These are phyloP conservation scores for Diaporthe citriasiana DNA, from an alignment of 2,329 filamentous ascomycete genomes.

Conservation along the genomic window DNA sequence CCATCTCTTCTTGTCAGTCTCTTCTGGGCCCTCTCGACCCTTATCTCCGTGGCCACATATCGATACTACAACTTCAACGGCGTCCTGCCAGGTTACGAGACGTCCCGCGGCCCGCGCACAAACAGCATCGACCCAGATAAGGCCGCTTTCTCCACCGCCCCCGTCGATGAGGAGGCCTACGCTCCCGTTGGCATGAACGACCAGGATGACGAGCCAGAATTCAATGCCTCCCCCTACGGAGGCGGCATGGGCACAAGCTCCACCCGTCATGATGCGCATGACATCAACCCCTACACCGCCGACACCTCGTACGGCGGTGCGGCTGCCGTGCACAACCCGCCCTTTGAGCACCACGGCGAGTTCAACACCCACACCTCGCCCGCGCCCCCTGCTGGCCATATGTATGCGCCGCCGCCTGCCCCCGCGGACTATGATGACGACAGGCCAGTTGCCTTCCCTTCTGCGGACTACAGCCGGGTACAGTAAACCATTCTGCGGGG, in stretches of 20 bases:
- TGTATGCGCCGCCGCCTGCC: conserved; percentile 56
- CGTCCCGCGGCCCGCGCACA: conserved; percentile 50
- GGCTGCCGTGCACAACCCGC: conserved; percentile 51
- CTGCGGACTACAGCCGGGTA: conserved; percentile 69
- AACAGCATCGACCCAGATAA: conserved; percentile 77
- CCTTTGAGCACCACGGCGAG: conserved; percentile 66
- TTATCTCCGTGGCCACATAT: conserved; percentile 72
- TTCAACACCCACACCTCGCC: conserved; percentile 54
- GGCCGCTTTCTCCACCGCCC: conserved; percentile 76
- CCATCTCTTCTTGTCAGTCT: conserved; percentile 57
- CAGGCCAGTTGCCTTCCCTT: conserved; percentile 67
- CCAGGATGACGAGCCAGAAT: conserved; percentile 55
- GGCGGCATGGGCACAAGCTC: conserved; percentile 43
- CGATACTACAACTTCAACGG: conserved; percentile 74
- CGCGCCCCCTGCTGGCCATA: conserved; percentile 43
- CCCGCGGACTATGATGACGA: conserved; percentile 62
- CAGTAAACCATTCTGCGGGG: conserved; percentile 47
- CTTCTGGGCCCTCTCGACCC: conserved; percentile 66
- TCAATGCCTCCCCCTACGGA: conserved; percentile 44
- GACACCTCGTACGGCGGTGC: conserved; percentile 44
- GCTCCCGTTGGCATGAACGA: conserved; percentile 72
- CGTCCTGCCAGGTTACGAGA: conserved; percentile 73
- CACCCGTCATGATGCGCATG: conserved; percentile 46
- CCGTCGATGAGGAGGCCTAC: conserved; percentile 77
- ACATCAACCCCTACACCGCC: conserved; percentile 37